Base-by-base conservation (phyloP, 805 yeast genomes). In the Debaryomyces prosopidis region DNA sequence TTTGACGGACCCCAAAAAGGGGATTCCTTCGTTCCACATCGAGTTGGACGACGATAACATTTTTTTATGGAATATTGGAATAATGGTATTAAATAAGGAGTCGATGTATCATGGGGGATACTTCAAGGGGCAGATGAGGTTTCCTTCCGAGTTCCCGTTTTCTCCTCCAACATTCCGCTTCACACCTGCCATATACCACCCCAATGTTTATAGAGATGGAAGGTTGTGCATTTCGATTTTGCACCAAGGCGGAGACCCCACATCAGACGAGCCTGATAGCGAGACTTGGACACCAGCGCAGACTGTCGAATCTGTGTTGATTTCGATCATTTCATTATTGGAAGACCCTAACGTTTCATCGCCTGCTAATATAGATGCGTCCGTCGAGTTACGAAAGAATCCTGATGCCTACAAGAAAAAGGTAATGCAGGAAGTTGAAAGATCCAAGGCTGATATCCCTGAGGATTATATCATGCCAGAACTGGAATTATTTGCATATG, bases 311-410 rank as follows among this genome's bases (percentile, higher is more conserved):
- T 76, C 87, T 27, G 96, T 92, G 8, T 77, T 92, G 58, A 86
- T 92, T 44, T 87, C 96, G 28, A 91, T 92, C 52, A 87, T 92
- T 15, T 89, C 97, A 7, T 76, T 92, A 42, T 77, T 92, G 57
- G 96, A 90, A 59, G 97, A 92, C 65, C 98, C 98, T 43, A 92
- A 92, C 69, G 85, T 88, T 47, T 80, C 82, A 49, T 88, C 96
- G 1, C 97, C 98, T 5, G 98, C 98, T 5, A 92, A 92, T 65
- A 91, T 92, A 41, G 98, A 92, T 65, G 98, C 98, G 14, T 87
- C 96, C 15, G 89, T 90, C 36, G 88, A 87, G 56, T 90, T 89
- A 80, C 78, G 96, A 58, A 89, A 87, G 58, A 81, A 86, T 65
- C 84, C 85, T 23, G 89, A 84, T 19, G 83, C 80, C 38, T 92